These are phyloP conservation scores for Fusarium mundagurra DNA, from an alignment of 2,329 filamentous ascomycete genomes.

Conservation along the genomic window DNA sequence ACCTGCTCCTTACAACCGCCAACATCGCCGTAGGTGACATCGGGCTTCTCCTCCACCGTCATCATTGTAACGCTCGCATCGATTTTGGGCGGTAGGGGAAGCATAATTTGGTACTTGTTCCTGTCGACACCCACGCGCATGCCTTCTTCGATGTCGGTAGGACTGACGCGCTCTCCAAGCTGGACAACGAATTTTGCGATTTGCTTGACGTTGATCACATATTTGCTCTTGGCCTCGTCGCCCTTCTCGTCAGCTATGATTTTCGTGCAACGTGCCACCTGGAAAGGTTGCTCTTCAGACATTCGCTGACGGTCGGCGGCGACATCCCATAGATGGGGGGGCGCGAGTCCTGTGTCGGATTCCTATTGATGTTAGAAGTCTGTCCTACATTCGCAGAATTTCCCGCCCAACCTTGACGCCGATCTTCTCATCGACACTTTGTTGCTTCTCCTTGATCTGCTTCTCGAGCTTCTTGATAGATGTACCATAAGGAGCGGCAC, in stretches of 20 bases:
- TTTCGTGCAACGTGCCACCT: slow-evolving; percentile 98
- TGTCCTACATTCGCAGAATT: neutral
- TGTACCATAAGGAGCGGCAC: slow-evolving; percentile 92
- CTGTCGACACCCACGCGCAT: slow-evolving; percentile 99
- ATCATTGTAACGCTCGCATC: slow-evolving; percentile 99
- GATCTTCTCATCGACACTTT: slow-evolving; percentile 98
- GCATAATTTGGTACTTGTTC: slow-evolving; percentile 99
- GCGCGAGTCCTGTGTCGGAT: slow-evolving; percentile 97
- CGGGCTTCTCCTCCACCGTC: slow-evolving; percentile 99
- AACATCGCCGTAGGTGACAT: slow-evolving; percentile 98
- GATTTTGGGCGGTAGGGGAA: slow-evolving; percentile 97
- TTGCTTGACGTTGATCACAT: slow-evolving; percentile 99
- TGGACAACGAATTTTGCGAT: slow-evolving; percentile 99
- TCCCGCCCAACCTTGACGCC: slow-evolving; percentile 72
- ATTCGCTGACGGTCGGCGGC: slow-evolving; percentile 98
- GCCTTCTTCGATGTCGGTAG: slow-evolving; percentile 98
- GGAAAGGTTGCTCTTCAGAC: slow-evolving; percentile 96
- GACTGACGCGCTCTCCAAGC: slow-evolving; percentile 93
- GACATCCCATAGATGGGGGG: slow-evolving; percentile 98
- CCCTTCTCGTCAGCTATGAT: slow-evolving; percentile 95
- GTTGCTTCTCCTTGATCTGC: slow-evolving; percentile 99
- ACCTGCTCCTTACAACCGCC: slow-evolving; percentile 99
- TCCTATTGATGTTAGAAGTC: slow-evolving; percentile 66
- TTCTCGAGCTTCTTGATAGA: slow-evolving; percentile 98
- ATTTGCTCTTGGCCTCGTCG: slow-evolving; percentile 98